Percentiles rank a stretch among this genome's conserved stretches.
These are phyloP conservation scores for Coelastrella sp. DNA, from an alignment of 139 green algal species.

Conservation along the genomic window DNA sequence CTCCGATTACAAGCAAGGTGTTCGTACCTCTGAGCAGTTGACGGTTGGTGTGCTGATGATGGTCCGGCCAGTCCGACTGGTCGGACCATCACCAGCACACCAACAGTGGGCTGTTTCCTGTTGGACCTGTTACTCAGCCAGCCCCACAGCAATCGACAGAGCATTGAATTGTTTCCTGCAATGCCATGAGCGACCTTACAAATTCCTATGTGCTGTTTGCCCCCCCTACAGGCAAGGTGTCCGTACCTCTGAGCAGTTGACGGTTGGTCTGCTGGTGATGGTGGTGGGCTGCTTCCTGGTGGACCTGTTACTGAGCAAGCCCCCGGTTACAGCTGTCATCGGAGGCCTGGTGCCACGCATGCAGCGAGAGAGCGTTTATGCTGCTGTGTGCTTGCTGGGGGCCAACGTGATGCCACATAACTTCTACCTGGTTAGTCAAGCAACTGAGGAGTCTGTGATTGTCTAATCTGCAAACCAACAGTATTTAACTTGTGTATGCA, in stretches of 20 bases:
- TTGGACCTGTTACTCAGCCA: not conserved
- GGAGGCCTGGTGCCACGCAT: slow-evolving; percentile 59
- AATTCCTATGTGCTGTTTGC: not conserved
- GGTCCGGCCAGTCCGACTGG: no score
- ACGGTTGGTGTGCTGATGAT: no score
- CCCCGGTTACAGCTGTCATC: slow-evolving; percentile 53
- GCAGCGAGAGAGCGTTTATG: slow-evolving; percentile 63
- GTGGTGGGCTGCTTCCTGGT: slow-evolving; percentile 72
- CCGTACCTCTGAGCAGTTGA: slow-evolving; percentile 59
- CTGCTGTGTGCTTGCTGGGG: slow-evolving; percentile 71
- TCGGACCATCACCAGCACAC: no score
- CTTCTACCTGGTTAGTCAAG: slow-evolving; percentile 68
- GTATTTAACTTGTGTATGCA: no score
- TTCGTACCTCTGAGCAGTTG: not conserved
- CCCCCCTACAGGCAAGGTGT: not conserved
- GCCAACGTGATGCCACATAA: slow-evolving; percentile 80
- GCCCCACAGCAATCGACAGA: no score
- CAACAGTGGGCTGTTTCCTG: not conserved
- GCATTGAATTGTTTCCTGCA: no score
- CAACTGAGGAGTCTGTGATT: not conserved
- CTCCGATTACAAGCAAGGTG: not conserved
- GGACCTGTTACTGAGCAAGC: slow-evolving; percentile 63
- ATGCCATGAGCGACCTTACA: no score
- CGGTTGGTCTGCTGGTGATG: slow-evolving; percentile 63
- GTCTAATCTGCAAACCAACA: not conserved